Base-by-base conservation (phyloP, 2,329 filamentous ascomycete genomes). In the Penicillium sp. region DNA sequence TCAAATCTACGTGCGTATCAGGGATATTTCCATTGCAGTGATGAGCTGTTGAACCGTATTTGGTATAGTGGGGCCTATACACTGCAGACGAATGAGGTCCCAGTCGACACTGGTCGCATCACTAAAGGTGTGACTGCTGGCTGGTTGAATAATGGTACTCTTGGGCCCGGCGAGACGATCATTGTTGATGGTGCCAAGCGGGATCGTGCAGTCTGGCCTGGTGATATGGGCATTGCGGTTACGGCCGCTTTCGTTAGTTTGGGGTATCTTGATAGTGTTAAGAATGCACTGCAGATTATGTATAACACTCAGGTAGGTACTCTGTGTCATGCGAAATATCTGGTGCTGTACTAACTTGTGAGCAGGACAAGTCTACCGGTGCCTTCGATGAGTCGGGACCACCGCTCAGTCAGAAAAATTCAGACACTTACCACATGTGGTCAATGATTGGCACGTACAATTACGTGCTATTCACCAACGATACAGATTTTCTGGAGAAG, bases 31-130 rank as follows among this genome's bases (percentile, higher is more conserved):
- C 73, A 80, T 55, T 78, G 71, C 58, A 77, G 69, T 39, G 78
- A 78, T 34, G 73, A 79, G 27, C 61, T 81, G 9, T 72, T 85
- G 44, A 84, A 84, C 61, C 72, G 74, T 6, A 80, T 83, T 41
- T 84, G 81, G 81, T 84, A 84, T 55, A 77, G 75, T 33, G 81
- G 77, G 4, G 79, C 79, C 6, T 82, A 80, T 55, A 83, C 81
- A 0, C 37, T 82, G 27, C 81, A 81, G 61, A 75, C 72, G 1
- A 76, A 76, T 54, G 62, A 70, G 17, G 72, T 75, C 0, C 72
- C 73, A 2, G 62, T 63, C 7, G 56, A 69, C 36, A 75, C 72
- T 10, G 72, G 72, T 9, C 70, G 71, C 4, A 48, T 69, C 65
- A 32, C 68, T 62, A 7, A 66, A 59, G 58, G 54, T 66, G 15